Evolutionary conservation across 2,329 filamentous ascomycete species (phyloP).

Genomic region (Coniochaeta pulveracea): DNA sequence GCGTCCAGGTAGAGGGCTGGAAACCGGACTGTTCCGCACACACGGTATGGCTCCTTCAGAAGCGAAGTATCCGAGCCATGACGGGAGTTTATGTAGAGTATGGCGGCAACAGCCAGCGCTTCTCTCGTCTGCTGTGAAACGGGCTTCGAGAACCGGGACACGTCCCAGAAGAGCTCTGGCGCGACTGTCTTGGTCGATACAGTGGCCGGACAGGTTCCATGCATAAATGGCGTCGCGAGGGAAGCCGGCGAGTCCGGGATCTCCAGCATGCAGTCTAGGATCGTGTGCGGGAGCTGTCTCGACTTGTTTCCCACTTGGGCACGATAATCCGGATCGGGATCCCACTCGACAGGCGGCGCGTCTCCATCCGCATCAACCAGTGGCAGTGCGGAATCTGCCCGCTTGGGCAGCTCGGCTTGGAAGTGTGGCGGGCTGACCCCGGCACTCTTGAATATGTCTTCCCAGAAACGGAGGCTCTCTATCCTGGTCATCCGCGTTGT

Average conservation of each 20-base stretch:
- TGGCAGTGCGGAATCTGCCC: slow-evolving; percentile 4
- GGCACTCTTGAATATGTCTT: background rate
- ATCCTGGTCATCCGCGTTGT: background rate
- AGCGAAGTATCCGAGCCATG: slow-evolving; percentile 10
- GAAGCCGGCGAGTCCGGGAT: background rate
- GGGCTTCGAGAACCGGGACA: background rate
- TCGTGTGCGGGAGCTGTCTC: background rate
- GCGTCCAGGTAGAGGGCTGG: slow-evolving; percentile 12
- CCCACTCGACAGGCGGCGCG: slow-evolving; percentile 10
- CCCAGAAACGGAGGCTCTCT: background rate
- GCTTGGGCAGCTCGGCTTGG: background rate
- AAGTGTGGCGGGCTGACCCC: background rate
- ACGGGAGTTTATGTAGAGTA: slow-evolving; percentile 9
- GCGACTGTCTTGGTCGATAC: background rate
- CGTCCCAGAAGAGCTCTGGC: background rate
- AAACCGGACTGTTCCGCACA: slow-evolving; percentile 8
- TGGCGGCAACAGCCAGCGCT: background rate
- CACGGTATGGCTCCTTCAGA: slow-evolving; percentile 11
- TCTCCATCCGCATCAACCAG: slow-evolving; percentile 1
- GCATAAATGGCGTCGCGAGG: background rate
- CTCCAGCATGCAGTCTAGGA: background rate
- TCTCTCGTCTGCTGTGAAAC: background rate
- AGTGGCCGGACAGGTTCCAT: background rate
- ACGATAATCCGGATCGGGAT: slow-evolving; percentile 7
- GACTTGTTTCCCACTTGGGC: background rate